A percentile compares a stretch with the other conserved stretches of the same genome.
Evolutionary conservation across 805 yeast species (phyloP).

Genomic region (Saccharomycopsis schoenii): DNA sequence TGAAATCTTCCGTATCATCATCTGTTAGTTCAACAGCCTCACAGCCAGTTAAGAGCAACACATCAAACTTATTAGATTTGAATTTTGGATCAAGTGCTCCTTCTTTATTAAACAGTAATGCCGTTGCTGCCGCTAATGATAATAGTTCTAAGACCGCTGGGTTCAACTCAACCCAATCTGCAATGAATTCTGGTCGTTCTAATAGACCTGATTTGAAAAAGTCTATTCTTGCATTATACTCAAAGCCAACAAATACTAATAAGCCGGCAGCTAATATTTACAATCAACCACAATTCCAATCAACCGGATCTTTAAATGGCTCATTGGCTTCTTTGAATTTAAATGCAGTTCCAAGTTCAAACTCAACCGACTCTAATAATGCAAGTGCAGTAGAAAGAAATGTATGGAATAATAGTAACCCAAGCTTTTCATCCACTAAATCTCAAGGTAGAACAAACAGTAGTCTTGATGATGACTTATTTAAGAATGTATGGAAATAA

Average conservation of each 20-base stretch:
- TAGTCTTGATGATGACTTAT: constrained; percentile 51
- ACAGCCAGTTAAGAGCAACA: background rate
- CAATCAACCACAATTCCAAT: background rate
- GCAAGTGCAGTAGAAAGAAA: background rate
- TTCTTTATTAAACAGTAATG: constrained; percentile 19
- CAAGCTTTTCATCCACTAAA: background rate
- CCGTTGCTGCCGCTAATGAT: constrained; percentile 11
- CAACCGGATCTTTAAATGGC: constrained; percentile 1
- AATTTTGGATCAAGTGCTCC: constrained; percentile 16
- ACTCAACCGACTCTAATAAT: background rate
- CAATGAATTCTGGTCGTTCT: constrained; percentile 10
- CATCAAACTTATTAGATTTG: constrained; percentile 14
- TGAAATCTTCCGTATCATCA: constrained; percentile 3
- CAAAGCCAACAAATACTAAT: constrained; percentile 38
- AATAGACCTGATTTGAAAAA: constrained; percentile 79
- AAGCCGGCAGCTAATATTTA: constrained; percentile 4
- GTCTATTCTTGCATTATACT: constrained; percentile 81
- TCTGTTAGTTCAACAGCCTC: background rate
- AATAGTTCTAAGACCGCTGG: background rate
- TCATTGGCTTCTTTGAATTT: constrained; percentile 15
- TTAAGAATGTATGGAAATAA: constrained; percentile 54
- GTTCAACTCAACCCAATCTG: constrained; percentile 17
- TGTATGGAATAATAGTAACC: background rate
- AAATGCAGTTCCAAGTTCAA: constrained; percentile 1
- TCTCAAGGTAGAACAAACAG: background rate